phyloP scores from a whole-genome alignment of 2,329 filamentous ascomycete genomes.

The Alternaria hordeiaustralica region DNA sequence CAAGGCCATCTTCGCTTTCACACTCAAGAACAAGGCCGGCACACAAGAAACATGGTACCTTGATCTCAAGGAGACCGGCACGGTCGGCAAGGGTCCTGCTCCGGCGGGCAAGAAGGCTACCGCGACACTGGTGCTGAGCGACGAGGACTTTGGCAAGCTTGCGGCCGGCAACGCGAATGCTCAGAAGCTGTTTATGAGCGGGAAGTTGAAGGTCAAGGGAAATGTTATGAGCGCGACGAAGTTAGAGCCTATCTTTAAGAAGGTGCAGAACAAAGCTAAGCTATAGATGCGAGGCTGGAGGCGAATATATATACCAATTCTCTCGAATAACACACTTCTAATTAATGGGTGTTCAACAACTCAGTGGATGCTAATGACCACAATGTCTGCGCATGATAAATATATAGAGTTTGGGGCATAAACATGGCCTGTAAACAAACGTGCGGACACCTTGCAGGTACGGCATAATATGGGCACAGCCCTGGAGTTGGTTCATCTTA shows the following conservation, averaged over 20 bases:
- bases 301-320: not conserved
- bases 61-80: conserved; percentile 89
- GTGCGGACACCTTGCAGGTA: not conserved
- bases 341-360: rapidly evolving
- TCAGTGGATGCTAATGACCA: not conserved
- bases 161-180: conserved; percentile 89
- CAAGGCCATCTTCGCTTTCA: conserved; percentile 89
- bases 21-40: conserved; percentile 83
- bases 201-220: conserved; percentile 97
- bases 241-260: conserved; percentile 78
- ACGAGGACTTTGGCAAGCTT: conserved; percentile 85
- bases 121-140: conserved; percentile 84
- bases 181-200: conserved; percentile 95
- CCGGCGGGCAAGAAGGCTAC: conserved; percentile 78
- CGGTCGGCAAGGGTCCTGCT: conserved; percentile 75
- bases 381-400: rapidly evolving
- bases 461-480: not conserved
- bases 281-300: conserved; percentile 30
- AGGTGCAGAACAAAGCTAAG: conserved; percentile 46
- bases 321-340: not conserved
- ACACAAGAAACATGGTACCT: conserved; percentile 90
- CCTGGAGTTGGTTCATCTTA: not conserved
- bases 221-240: conserved; percentile 99
- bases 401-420: not conserved
- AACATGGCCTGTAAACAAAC: not conserved